Evolutionary conservation across 345 rosid species (phyloP).

Genomic region (Eucalyptus cladocalyx): DNA sequence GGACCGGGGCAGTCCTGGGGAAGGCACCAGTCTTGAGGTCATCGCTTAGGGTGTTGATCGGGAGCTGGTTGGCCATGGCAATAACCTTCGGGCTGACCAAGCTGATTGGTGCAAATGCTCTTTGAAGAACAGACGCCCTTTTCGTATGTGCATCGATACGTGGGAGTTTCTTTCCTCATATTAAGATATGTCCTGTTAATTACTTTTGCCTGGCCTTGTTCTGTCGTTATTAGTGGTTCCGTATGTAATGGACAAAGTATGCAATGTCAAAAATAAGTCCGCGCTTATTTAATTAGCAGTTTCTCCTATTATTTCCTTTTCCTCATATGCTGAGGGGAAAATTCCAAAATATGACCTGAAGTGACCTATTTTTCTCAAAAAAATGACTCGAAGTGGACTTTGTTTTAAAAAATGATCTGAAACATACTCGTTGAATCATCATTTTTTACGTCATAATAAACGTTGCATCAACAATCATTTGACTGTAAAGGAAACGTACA

Average conservation of each 20-base stretch:
- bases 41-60: conserved; percentile 53
- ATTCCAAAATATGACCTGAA: too few relatives aligned
- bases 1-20: conserved; percentile 73
- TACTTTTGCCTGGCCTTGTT: not conserved
- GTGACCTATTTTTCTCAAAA: too few relatives aligned
- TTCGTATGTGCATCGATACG: not conserved
- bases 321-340: not conserved
- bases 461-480: too few relatives aligned
- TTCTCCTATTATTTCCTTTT: not conserved
- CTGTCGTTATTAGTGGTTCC: not conserved
- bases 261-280: not conserved
- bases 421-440: not conserved
- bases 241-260: not conserved
- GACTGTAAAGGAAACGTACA: too few relatives aligned
- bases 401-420: too few relatives aligned
- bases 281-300: not conserved
- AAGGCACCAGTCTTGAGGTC: conserved; percentile 48
- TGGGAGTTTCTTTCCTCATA: not conserved
- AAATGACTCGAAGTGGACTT: too few relatives aligned
- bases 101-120: conserved; percentile 56
- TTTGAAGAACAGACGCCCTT: not conserved
- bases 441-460: too few relatives aligned
- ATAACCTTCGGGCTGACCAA: conserved; percentile 77
- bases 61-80: conserved; percentile 94
- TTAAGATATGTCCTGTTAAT: not conserved